Percentiles rank a stretch among this genome's conserved stretches.
phyloP scores from a whole-genome alignment of 495 filamentous ascomycete species.

The Astrocystis sublimbata region DNA sequence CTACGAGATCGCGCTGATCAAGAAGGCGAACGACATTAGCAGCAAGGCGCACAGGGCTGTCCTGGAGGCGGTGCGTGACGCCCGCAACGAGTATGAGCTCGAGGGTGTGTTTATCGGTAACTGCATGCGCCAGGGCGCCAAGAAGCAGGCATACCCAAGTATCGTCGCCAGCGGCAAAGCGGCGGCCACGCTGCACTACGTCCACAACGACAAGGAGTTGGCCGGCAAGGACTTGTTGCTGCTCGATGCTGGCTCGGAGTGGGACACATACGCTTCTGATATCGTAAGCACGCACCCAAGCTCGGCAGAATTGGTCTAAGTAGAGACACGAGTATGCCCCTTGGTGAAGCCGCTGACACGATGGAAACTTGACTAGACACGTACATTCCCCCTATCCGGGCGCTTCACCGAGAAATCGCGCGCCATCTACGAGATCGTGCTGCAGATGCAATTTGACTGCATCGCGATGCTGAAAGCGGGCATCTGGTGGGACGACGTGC shows the following conservation, averaged over 20 bases:
- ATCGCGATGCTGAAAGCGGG: constrained; percentile 73
- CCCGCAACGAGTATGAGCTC: constrained; percentile 78
- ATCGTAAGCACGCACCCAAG: constrained; percentile 48
- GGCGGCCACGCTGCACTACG: constrained; percentile 86
- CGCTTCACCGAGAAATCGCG: constrained; percentile 70
- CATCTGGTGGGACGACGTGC: constrained; percentile 82
- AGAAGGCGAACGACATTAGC: constrained; percentile 80
- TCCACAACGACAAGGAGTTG: constrained; percentile 70
- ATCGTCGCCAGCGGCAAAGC: constrained; percentile 78
- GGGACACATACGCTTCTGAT: constrained; percentile 77
- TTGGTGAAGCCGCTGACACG: constrained; percentile 15
- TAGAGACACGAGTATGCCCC: neutral
- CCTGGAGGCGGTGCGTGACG: constrained; percentile 62
- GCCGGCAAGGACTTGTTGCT: constrained; percentile 70
- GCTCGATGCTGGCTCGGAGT: constrained; percentile 84
- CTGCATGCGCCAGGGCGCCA: constrained; percentile 73
- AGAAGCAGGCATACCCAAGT: constrained; percentile 79
- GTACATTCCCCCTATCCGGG: constrained; percentile 80
- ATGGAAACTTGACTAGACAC: constrained; percentile 61
- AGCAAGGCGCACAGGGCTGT: constrained; percentile 73
- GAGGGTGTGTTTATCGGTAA: constrained; percentile 73
- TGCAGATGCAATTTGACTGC: constrained; percentile 79
- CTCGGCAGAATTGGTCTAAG: neutral
- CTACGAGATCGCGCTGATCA: constrained; percentile 81
- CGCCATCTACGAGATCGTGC: constrained; percentile 82